Evolutionary conservation across 2,329 filamentous ascomycete genomes (phyloP), one percentile per base, ranked within the genome.

Genomic region (Cladosporium phlei): DNA sequence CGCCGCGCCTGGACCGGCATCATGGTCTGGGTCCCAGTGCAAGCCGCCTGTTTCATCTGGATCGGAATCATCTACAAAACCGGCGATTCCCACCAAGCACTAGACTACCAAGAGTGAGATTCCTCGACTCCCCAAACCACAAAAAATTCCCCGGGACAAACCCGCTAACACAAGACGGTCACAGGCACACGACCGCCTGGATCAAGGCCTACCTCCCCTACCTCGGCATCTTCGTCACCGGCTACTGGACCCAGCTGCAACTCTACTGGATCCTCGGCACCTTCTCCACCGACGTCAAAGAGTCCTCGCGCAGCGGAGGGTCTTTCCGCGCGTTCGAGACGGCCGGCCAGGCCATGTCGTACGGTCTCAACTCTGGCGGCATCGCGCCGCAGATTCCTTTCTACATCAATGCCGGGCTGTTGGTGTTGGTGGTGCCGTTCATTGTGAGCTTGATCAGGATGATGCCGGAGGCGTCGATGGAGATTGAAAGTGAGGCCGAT

Each of bases 311-410:
- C 14, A 60, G 59, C 0, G 64, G 63, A 6, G 64, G 63, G 17
- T 42, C 55, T 2, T 58, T 58, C 47, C 42, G 55, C 9, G 55
- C 55, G 1, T 57, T 57, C 25, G 74, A 80, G 47, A 64, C 60
- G 4, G 74, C 79, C 1, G 79, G 83, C 5, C 54, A 56, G 33
- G 54, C 54, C 17, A 49, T 56, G 6, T 48, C 72, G n/a, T 56
- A 56, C 28, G 54, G 54, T 5, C 54, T 54, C 25, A 56, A 56
- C 17, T 54, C 54, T 29, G 37, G 37, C 8, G 27, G 25, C 6
- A 20, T 29, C 2, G 46, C 48, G 42, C 28, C 37, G 10, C 25
- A 43, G 16, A 32, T 39, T 2, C 52, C 54, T 3, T 53, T 53
- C 22, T 54, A 50, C 14, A 47, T 54, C 17, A 54, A 56, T 17